phyloP scores from a whole-genome alignment of 768 basidiomycete species.

The Agrocybe pediades region DNA sequence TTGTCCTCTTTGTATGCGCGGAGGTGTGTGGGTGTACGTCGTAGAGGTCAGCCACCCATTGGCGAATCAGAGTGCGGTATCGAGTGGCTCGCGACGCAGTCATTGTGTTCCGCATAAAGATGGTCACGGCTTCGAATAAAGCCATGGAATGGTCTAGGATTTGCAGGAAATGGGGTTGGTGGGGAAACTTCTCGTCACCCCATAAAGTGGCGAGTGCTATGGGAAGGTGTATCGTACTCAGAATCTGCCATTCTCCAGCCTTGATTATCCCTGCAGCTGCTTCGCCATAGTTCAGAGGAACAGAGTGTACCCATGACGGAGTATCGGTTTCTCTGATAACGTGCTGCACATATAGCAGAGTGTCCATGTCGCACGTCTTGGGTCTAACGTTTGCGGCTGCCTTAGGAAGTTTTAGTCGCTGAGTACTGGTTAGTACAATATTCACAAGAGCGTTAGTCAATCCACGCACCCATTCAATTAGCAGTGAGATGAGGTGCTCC shows the following conservation, averaged over 20 bases:
- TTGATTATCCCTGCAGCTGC: slow-evolving; percentile 28
- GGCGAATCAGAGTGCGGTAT: neutral
- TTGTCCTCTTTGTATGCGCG: slow-evolving; percentile 2
- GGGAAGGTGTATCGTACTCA: slow-evolving; percentile 33
- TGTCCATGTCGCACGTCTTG: slow-evolving; percentile 1
- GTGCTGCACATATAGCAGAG: slow-evolving; percentile 13
- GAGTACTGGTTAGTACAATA: neutral
- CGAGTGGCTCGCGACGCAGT: neutral
- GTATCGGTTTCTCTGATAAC: slow-evolving; percentile 22
- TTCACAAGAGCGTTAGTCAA: neutral
- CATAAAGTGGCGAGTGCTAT: slow-evolving; percentile 35
- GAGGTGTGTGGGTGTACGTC: slow-evolving; percentile 7
- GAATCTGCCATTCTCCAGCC: slow-evolving; percentile 37
- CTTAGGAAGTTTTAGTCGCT: neutral
- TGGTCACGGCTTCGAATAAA: slow-evolving; percentile 8
- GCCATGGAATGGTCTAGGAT: slow-evolving; percentile 23
- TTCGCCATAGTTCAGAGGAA: slow-evolving; percentile 22
- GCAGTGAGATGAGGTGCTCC: too few relatives aligned
- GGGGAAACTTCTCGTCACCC: slow-evolving; percentile 15
- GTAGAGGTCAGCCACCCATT: slow-evolving; percentile 2
- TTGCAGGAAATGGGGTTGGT: slow-evolving; percentile 16
- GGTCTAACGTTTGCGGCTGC: neutral
- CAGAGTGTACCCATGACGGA: slow-evolving; percentile 26
- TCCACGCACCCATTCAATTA: neutral
- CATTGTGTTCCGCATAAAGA: neutral